Base-by-base conservation (phyloP, 176 grass and related monocot genomes). In the Aechmea fasciata region DNA sequence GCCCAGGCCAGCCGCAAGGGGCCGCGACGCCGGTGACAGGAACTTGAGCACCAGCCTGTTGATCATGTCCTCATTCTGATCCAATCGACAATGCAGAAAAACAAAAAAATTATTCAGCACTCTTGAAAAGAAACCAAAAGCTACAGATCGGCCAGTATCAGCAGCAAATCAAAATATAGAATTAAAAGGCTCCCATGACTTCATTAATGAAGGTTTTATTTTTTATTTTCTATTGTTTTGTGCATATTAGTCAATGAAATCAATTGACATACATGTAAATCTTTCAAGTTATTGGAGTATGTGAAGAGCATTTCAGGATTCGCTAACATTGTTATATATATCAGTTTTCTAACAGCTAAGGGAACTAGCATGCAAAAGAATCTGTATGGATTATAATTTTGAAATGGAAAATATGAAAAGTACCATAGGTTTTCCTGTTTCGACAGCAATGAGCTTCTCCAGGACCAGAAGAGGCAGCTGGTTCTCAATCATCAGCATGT, bases 401-500 rank as follows among this genome's bases (percentile, higher is more conserved):
- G 33, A 41, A 41, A 41, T 41, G 33, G 4, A 17, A 74, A 47
- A 50, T 10, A 19, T 20, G 2, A 13, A 18, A 18, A 13, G 11
- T 74, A 90, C 87, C 73, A 48, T 11, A 1, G 72, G 5, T 48
- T 52, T 75, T 65, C 71, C 71, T 33, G 25, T 69, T 68, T 89
- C 87, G 9, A 84, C 71, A 73, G 63, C 69, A 20, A 83, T 15
- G 17, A 96, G 87, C 62, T 11, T 81, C 26, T 83, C 76, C 11
- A 96, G 73, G 2, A 87, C 81, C 6, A 90, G 79, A 48, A 96
- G 73, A 2, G 87, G 91, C 29, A 90, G 49, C 70, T 96, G 91
- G 65, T 96, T 96, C 80, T 96, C 87, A 18, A 96, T 72, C 91
- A 96, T 85, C 18, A 96, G 84, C 84, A 87, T 88, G 65, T 96